Percentiles rank a stretch among this genome's conserved stretches.
Conservation (phyloP, 257 asterid species). For the Capsicum pubescens region DNA sequence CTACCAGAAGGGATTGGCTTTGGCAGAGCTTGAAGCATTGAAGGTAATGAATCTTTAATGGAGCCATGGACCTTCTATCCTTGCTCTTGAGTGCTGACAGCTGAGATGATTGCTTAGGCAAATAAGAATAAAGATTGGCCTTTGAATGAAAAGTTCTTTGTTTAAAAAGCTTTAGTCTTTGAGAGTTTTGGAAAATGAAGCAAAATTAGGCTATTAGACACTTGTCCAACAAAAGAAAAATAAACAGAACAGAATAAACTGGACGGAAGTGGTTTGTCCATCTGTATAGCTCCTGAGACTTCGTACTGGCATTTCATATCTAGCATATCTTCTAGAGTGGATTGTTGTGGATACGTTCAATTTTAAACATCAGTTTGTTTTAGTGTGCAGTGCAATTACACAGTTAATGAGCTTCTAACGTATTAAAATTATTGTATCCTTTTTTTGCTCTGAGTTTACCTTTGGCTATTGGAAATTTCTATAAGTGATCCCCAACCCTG, state of each 20-base stretch:
- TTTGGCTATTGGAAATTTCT: not conserved
- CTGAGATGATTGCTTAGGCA: constrained; percentile 1
- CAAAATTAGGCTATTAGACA: constrained; percentile 5
- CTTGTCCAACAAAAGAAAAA: constrained; percentile 6
- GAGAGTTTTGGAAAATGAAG: not conserved
- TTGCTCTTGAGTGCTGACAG: not conserved
- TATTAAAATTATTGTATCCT: not conserved
- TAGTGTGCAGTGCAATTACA: not conserved
- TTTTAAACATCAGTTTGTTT: not conserved
- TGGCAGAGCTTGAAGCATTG: constrained; percentile 67
- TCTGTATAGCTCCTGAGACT: not conserved
- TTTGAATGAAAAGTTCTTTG: not conserved
- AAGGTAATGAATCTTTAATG: constrained; percentile 55
- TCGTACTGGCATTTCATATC: not conserved
- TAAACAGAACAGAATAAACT: not conserved
- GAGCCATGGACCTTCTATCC: constrained; percentile 1
- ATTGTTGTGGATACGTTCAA: not conserved
- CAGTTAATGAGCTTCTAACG: constrained; percentile 13
- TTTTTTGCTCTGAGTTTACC: not conserved
- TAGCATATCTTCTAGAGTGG: not conserved
- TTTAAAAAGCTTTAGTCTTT: not conserved
- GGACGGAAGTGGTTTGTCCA: not conserved
- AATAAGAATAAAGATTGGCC: not conserved
- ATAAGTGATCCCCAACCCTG: not conserved
- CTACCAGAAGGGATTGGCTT: constrained; percentile 86